Percentiles rank a stretch among this genome's conserved stretches.
Conservation (phyloP, 2,329 filamentous ascomycete species). For the Calonectria naviculata region DNA sequence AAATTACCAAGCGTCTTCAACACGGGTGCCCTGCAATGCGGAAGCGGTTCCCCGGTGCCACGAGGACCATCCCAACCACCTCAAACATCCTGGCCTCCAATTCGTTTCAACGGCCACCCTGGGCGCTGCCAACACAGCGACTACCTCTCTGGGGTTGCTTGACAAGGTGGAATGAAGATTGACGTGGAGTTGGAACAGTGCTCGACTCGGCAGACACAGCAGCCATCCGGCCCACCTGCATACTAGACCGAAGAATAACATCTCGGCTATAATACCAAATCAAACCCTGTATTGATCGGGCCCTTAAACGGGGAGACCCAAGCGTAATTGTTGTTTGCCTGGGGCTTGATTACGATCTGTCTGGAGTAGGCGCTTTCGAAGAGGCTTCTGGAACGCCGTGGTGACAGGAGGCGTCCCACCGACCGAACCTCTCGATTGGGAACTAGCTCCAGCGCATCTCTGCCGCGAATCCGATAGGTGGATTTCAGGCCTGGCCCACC, state of each 20-base stretch:
- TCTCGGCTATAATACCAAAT: neutral
- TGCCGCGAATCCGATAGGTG: slow-evolving; percentile 40
- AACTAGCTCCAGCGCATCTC: slow-evolving; percentile 12
- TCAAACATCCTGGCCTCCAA: slow-evolving; percentile 21
- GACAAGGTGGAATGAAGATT: slow-evolving; percentile 32
- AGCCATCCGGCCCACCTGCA: neutral
- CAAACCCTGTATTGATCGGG: slow-evolving; percentile 4
- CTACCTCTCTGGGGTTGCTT: slow-evolving; percentile 32
- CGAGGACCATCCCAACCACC: slow-evolving; percentile 34
- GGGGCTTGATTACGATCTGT: slow-evolving; percentile 29
- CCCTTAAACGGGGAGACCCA: neutral
- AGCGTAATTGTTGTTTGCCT: slow-evolving; percentile 7
- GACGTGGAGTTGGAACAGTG: slow-evolving; percentile 18
- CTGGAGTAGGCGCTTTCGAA: slow-evolving; percentile 32
- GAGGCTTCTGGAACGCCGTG: slow-evolving; percentile 39
- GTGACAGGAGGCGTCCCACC: slow-evolving; percentile 24
- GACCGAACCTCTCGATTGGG: slow-evolving; percentile 27
- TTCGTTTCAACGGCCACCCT: slow-evolving; percentile 21
- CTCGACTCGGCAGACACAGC: neutral
- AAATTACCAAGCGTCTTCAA: slow-evolving; percentile 43
- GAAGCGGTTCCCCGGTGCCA: slow-evolving; percentile 48
- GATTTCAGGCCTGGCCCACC: slow-evolving; percentile 32
- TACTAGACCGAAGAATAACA: neutral
- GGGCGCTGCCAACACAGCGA: slow-evolving; percentile 32
- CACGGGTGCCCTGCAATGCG: slow-evolving; percentile 38